Base-by-base conservation (phyloP, 2,329 filamentous ascomycete genomes). In the Zelopaecilomyces penicillatus region DNA sequence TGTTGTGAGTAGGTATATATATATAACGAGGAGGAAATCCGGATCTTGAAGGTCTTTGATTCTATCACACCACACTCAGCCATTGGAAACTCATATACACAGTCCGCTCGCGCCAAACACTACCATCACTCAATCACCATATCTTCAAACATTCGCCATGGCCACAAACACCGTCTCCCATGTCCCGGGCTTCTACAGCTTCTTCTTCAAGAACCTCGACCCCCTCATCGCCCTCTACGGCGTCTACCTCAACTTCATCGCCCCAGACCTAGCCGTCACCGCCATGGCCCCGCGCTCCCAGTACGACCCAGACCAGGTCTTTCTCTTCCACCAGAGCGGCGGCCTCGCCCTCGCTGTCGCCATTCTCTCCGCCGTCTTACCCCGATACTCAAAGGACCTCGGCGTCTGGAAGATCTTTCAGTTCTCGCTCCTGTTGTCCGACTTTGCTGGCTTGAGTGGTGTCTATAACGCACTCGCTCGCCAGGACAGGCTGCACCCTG, bases 191-290 rank as follows among this genome's bases (percentile, higher is more conserved):
- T 33, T 47, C 29, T 55, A 57, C 47, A 40, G 40, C 36, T 45
- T 50, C 46, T 52, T 55, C 43, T 56, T 58, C 45, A 45, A 45
- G 6, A 52, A 54, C 27, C 33, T 51, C 35, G 53, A 57, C 36
- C 55, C 54, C 1, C 41, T 52, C 10, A 39, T 51, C 11, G 50
- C 53, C 7, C 37, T 55, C 19, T 54, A 46, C 39, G 54, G 53
- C 30, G 54, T 46, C 30, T 52, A 51, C 26, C 45, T 56, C 45
- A 52, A 50, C 38, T 49, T 50, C 28, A 26, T 37, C 33, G 38
- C 35, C 33, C 39, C 28, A 31, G 8, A 39, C 6, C 30, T 19
- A n/a, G 39, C 42, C 12, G 45, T 37, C 6, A 9, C 12, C 7
- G 30, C 41, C 35, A 35, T 43, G 30, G 48, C 50, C 4, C 49